phyloP scores from a whole-genome alignment of 441 rosid species.

The Aquilaria agallochum region DNA sequence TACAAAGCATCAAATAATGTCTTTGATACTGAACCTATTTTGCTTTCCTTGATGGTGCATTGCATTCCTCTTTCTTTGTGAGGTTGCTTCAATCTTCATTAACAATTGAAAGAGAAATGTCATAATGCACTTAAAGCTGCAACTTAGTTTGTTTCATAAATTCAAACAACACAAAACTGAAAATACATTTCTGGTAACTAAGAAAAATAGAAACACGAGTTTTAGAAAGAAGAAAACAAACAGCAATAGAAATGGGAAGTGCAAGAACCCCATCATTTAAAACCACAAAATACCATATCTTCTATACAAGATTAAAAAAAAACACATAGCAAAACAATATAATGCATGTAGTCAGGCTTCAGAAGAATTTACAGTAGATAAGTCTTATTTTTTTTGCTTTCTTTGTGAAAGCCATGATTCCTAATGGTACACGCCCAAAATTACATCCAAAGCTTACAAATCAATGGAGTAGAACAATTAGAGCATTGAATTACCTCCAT shows the following conservation, averaged over 20 bases:
- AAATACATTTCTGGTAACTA: conserved; percentile 7
- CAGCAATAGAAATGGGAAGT: conserved; percentile 21
- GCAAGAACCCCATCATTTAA: conserved; percentile 12
- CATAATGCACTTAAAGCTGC: conserved; percentile 53
- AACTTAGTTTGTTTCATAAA: conserved; percentile 31
- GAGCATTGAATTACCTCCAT: conserved; percentile 46
- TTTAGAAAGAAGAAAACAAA: conserved; percentile 33
- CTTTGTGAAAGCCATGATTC: conserved; percentile 13
- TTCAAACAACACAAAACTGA: conserved; percentile 28
- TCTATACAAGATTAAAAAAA: conserved; percentile 12
- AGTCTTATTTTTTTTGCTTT: conserved; percentile 10
- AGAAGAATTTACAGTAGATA: conserved; percentile 26
- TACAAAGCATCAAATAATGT: conserved; percentile 34
- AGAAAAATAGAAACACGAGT: conserved; percentile 13
- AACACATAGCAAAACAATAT: conserved; percentile 10
- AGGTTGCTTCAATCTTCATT: conserved; percentile 54
- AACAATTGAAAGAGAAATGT: conserved; percentile 38
- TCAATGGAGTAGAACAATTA: not conserved
- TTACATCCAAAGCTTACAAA: conserved; percentile 3
- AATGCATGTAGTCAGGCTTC: conserved; percentile 19
- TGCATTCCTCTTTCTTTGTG: conserved; percentile 62
- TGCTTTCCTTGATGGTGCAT: conserved; percentile 39
- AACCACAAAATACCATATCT: conserved; percentile 14
- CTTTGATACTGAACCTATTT: conserved; percentile 46
- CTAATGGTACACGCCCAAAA: conserved; percentile 12